Evolutionary conservation across 129 eudicot species (phyloP).

Genomic region (Escallonia rubra): DNA sequence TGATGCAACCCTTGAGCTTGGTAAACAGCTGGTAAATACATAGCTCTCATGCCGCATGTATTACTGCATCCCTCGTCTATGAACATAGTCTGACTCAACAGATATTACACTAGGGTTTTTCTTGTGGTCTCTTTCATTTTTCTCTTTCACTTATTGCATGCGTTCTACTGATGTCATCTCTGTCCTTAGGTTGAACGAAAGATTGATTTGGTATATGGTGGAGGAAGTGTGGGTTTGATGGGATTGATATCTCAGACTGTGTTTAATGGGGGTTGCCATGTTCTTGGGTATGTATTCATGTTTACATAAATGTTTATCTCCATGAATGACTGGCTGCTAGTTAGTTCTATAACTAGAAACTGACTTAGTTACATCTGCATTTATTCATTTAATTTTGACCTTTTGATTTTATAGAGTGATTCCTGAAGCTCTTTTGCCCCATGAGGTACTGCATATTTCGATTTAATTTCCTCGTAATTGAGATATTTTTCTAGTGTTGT

Average conservation of each 20-base stretch:
- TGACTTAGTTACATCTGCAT: background rate
- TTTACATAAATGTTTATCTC: background rate
- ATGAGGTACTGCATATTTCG: slow-evolving; percentile 39
- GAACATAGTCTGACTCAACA: background rate
- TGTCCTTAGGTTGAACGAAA: slow-evolving; percentile 50
- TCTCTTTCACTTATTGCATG: background rate
- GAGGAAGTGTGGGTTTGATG: slow-evolving; percentile 77
- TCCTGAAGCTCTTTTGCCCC: slow-evolving; percentile 54
- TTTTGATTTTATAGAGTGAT: slow-evolving; percentile 41
- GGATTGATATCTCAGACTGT: slow-evolving; percentile 65
- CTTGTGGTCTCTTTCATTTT: background rate
- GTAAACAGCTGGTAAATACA: slow-evolving; percentile 51
- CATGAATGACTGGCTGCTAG: background rate
- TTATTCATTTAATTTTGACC: background rate
- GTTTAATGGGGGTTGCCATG: slow-evolving; percentile 63
- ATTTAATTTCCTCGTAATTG: background rate
- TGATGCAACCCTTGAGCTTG: slow-evolving; percentile 66
- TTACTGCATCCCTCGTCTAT: background rate
- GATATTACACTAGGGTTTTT: background rate
- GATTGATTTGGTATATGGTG: slow-evolving; percentile 74
- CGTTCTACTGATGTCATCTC: background rate
- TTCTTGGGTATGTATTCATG: slow-evolving; percentile 48
- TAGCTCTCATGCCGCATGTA: background rate
- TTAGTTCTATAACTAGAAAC: background rate
- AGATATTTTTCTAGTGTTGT: background rate